Evolutionary conservation across 768 basidiomycete genomes (phyloP), one percentile per base, ranked within the genome.

Genomic region (Mycena kentingensis): DNA sequence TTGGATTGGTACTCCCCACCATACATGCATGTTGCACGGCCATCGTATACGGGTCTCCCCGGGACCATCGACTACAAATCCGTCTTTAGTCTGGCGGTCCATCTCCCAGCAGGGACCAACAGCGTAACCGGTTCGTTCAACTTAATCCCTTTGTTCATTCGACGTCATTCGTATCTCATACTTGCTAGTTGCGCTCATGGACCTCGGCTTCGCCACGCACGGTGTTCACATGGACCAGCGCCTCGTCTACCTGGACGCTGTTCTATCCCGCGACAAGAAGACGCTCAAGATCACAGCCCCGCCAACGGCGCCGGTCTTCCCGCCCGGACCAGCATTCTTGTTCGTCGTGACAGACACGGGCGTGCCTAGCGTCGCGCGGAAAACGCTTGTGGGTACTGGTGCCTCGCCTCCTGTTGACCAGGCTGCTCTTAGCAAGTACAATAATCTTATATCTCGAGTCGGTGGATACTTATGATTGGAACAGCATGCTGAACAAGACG

Each of bases 141-240:
- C 28, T 31, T 55, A 28, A 27, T 48, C 19, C 39, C n/a, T n/a
- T n/a, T n/a, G n/a, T n/a, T n/a, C 19, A 19, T 24, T 26, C 27
- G 39, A 36, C 24, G 44, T 34, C 32, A 16, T 21, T 21, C 21
- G 18, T 32, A 44, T 43, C 37, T 34, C 32, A 51, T 31, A 43
- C 42, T 43, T 36, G 35, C n/a, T n/a, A 58, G 56, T 54, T 18
- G 46, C 56, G 13, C 35, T 58, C 24, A 66, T 67, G 63, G 66
- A 67, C 49, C 62, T 67, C 29, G 66, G 66, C 21, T 67, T 65
- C 55, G 60, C 63, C 19, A 60, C 58, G 31, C 67, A 68, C 53
- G 52, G 45, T 21, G 28, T 37, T 56, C 66, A 67, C 52, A 26
- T 41, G 37, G 46, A 49, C 36, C 43, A 41, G 46, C 56, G 56